Evolutionary conservation across 75 land plant species (phyloP).

Genomic region (Gnetum montanum): DNA sequence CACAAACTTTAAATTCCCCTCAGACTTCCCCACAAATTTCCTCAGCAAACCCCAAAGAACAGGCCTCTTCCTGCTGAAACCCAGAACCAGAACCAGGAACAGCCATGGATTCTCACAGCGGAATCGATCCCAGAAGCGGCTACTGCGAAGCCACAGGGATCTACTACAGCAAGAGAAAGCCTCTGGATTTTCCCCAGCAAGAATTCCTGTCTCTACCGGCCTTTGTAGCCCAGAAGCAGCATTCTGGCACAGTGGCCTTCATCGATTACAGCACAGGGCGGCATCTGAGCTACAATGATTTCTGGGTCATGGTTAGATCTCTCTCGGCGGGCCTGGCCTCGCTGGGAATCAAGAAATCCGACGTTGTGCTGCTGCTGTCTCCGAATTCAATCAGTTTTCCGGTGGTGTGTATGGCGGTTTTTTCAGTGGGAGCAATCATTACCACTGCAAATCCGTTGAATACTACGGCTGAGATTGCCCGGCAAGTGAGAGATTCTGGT

Average conservation of each 20-base stretch:
- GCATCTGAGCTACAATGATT: conserved; percentile 14
- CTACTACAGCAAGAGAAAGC: conserved; percentile 29
- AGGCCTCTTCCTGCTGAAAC: too few relatives aligned
- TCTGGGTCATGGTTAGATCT: conserved; percentile 6
- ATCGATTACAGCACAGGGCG: conserved; percentile 18
- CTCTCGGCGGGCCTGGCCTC: conserved; percentile 10
- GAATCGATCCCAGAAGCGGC: conserved; percentile 10
- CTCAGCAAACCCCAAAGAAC: too few relatives aligned
- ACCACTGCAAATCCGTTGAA: conserved; percentile 68
- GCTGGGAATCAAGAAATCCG: conserved; percentile 42
- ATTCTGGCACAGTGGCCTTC: conserved; percentile 5
- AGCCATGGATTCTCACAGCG: background rate
- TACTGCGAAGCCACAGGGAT: conserved; percentile 16
- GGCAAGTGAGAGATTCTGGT: conserved; percentile 35
- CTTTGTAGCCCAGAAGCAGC: conserved; percentile 4
- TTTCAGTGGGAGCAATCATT: conserved; percentile 48
- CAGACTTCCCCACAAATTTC: too few relatives aligned
- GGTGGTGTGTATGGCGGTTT: conserved; percentile 34
- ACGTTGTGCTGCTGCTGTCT: conserved; percentile 55
- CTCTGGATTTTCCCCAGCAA: conserved; percentile 20
- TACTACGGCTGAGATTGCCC: conserved; percentile 45
- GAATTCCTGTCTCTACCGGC: conserved; percentile 3
- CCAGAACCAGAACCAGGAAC: too few relatives aligned
- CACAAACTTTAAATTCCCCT: too few relatives aligned
- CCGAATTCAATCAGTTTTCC: conserved; percentile 57